These are phyloP conservation scores for Excoecaria agallocha DNA, from an alignment of 345 rosid species.

Conservation along the genomic window DNA sequence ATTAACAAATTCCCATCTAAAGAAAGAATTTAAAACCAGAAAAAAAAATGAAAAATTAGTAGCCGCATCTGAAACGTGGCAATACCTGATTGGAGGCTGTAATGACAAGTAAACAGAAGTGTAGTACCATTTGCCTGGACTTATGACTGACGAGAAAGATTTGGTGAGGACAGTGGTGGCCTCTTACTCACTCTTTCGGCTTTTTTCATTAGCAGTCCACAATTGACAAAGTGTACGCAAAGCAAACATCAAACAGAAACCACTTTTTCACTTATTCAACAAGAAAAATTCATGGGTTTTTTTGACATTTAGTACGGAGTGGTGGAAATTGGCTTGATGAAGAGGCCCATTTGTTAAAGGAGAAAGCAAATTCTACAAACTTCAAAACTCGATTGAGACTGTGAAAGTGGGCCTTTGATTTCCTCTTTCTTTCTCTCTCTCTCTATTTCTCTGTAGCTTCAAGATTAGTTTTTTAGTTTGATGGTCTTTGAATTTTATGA, in stretches of 20 bases:
- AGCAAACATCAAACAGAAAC: neutral
- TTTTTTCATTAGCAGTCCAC: neutral
- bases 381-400: neutral
- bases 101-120: neutral
- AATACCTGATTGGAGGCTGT: neutral
- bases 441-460: neutral
- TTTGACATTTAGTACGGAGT: conserved; percentile 43
- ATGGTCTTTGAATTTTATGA: conserved; percentile 9
- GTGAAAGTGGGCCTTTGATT: neutral
- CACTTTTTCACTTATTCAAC: conserved; percentile 15
- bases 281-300: conserved; percentile 21
- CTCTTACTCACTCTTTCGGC: neutral
- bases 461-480: conserved; percentile 1
- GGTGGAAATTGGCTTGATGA: conserved; percentile 30
- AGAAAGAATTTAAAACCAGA: neutral
- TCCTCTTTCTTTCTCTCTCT: neutral
- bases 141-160: conserved; percentile 18
- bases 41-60: neutral
- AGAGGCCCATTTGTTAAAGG: conserved; percentile 36
- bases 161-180: neutral
- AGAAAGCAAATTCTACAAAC: conserved; percentile 26
- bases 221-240: neutral
- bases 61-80: neutral
- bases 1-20: too few species aligned
- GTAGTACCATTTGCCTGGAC: neutral